Evolutionary conservation across 2,329 filamentous ascomycete genomes (phyloP).

Genomic region (Teratosphaeria destructans): DNA sequence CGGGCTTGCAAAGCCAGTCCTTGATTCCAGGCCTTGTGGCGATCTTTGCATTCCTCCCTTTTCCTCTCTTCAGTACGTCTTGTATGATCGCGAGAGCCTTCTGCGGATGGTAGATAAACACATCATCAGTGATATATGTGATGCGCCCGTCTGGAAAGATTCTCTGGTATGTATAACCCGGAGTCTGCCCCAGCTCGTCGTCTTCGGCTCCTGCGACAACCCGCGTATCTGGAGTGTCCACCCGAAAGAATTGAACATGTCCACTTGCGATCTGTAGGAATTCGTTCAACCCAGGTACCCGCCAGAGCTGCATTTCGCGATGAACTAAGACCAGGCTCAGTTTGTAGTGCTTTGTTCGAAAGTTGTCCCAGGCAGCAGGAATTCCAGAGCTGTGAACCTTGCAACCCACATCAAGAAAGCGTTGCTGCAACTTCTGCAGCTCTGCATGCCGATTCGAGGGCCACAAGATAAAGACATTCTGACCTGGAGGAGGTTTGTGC

Average conservation of each 20-base stretch:
- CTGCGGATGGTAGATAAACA: conserved; percentile 30
- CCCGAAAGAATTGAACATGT: conserved; percentile 18
- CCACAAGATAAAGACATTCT: conserved; percentile 19
- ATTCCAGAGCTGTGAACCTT: conserved; percentile 17
- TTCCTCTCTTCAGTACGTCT: conserved; percentile 24
- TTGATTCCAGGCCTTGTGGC: conserved; percentile 19
- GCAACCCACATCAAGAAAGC: conserved; percentile 11
- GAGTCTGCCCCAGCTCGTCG: not conserved
- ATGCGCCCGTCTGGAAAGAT: conserved; percentile 30
- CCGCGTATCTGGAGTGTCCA: not conserved
- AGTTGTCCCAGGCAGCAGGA: conserved; percentile 19
- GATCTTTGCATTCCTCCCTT: conserved; percentile 16
- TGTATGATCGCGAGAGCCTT: conserved; percentile 28
- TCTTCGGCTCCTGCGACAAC: not conserved
- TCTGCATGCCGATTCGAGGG: conserved; percentile 11
- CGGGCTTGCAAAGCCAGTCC: conserved; percentile 14
- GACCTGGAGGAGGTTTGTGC: conserved; percentile 3
- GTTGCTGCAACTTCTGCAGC: conserved; percentile 10
- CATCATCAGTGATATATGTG: conserved; percentile 35
- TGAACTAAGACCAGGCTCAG: conserved; percentile 18
- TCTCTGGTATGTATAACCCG: conserved; percentile 14
- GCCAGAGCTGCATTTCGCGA: conserved; percentile 24
- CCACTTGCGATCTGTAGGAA: conserved; percentile 19
- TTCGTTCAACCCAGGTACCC: conserved; percentile 24
- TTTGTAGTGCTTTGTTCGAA: conserved; percentile 6